phyloP scores from a whole-genome alignment of 2,329 filamentous ascomycete species.

The Diaporthe vexans region DNA sequence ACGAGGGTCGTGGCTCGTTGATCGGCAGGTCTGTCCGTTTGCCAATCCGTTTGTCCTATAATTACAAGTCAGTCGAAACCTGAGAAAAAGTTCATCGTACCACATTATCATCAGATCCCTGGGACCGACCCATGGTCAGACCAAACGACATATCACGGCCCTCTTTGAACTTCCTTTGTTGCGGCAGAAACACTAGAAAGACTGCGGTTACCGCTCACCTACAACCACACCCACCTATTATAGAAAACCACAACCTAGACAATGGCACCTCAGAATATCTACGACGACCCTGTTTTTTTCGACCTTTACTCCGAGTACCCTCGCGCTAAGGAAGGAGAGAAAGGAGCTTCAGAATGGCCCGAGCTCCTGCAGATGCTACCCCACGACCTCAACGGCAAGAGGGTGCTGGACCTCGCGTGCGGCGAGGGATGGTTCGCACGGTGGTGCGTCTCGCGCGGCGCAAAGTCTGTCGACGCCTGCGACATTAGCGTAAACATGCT shows the following conservation, averaged over 20 bases:
- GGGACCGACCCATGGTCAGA: constrained; percentile 25
- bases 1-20: constrained; percentile 29
- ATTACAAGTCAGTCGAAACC: constrained; percentile 30
- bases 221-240: constrained; percentile 6
- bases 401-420: constrained; percentile 61
- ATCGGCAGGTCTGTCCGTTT: constrained; percentile 10
- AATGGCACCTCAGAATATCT: constrained; percentile 54
- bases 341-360: constrained; percentile 60
- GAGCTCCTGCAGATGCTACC: constrained; percentile 57
- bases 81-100: constrained; percentile 21
- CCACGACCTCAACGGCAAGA: constrained; percentile 46
- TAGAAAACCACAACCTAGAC: background rate
- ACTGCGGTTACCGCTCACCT: constrained; percentile 21
- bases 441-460: constrained; percentile 57
- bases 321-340: constrained; percentile 56
- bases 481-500: constrained; percentile 62
- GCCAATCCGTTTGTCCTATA: constrained; percentile 13
- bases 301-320: constrained; percentile 57
- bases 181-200: constrained; percentile 32
- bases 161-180: constrained; percentile 32
- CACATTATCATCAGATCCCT: constrained; percentile 28
- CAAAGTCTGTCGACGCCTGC: constrained; percentile 52
- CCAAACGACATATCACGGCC: constrained; percentile 24
- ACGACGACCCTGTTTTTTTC: constrained; percentile 59
- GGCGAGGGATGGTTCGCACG: constrained; percentile 62